Evolutionary conservation across 192 early-diverging fungal species (phyloP).

Genomic region (Entomortierella beljakovae): DNA sequence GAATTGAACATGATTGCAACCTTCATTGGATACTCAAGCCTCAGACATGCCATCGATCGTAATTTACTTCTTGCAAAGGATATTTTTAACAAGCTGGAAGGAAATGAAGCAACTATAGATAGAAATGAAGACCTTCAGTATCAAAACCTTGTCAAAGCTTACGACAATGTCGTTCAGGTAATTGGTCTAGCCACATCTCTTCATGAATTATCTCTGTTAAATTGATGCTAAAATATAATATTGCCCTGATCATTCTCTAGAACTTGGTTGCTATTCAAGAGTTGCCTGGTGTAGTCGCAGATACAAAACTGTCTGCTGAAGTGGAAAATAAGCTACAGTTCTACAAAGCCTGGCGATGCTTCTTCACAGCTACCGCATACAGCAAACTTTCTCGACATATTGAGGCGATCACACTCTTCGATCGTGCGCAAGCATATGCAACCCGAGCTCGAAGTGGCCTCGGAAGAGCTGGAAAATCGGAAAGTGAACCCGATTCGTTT

Average conservation of each 20-base stretch:
- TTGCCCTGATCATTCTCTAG: conserved; percentile 34
- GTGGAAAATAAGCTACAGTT: conserved; percentile 61
- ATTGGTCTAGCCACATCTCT: too few relatives aligned
- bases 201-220: neutral
- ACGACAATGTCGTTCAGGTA: conserved; percentile 73
- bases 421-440: conserved; percentile 66
- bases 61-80: conserved; percentile 62
- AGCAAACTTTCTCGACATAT: conserved; percentile 51
- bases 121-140: conserved; percentile 58
- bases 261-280: conserved; percentile 66
- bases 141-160: conserved; percentile 75
- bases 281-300: conserved; percentile 61
- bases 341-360: conserved; percentile 70
- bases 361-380: conserved; percentile 66
- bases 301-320: conserved; percentile 57
- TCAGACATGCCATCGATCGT: conserved; percentile 66
- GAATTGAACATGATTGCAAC: conserved; percentile 66
- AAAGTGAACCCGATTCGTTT: conserved; percentile 55
- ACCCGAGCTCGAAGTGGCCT: conserved; percentile 47
- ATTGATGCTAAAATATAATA: neutral
- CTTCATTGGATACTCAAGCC: conserved; percentile 69
- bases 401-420: conserved; percentile 71
- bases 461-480: conserved; percentile 3
- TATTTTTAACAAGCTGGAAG: conserved; percentile 54
- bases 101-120: conserved; percentile 23